Conservation (phyloP, 805 yeast species). For the Sungouiella thailandica region DNA sequence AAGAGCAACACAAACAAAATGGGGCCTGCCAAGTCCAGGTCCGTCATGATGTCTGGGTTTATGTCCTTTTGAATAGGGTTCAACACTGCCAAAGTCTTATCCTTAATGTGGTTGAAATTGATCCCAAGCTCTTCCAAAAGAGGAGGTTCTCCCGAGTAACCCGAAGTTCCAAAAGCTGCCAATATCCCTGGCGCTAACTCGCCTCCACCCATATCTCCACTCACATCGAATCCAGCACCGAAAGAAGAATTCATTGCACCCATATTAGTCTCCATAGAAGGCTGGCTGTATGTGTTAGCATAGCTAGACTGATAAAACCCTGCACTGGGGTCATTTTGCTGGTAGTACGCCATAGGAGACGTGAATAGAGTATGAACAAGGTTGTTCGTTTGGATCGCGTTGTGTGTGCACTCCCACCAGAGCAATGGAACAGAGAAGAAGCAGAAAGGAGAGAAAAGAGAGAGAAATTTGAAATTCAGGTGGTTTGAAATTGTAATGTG, state of each 20-base stretch:
- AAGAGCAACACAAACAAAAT: slow-evolving; percentile 80
- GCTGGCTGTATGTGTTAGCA: slow-evolving; percentile 24
- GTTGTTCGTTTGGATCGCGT: too few species aligned
- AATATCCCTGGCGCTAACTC: slow-evolving; percentile 68
- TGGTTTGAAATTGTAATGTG: too few species aligned
- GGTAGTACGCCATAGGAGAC: slow-evolving; percentile 43
- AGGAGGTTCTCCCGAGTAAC: slow-evolving; percentile 94
- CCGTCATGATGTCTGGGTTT: slow-evolving; percentile 72
- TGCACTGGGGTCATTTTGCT: slow-evolving; percentile 35
- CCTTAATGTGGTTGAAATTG: slow-evolving; percentile 80
- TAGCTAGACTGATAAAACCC: slow-evolving; percentile 41
- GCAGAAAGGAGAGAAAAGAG: too few species aligned
- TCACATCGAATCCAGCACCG: slow-evolving; percentile 31
- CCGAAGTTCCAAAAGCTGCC: slow-evolving; percentile 89
- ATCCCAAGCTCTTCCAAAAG: slow-evolving; percentile 89
- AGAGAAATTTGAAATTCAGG: too few species aligned
- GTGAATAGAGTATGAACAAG: too few species aligned
- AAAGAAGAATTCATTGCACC: slow-evolving; percentile 39
- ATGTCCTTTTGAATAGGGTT: slow-evolving; percentile 62
- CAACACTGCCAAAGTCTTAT: slow-evolving; percentile 81
- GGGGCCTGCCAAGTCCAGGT: slow-evolving; percentile 94
- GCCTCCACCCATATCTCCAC: slow-evolving; percentile 40
- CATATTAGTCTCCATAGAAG: slow-evolving; percentile 18
- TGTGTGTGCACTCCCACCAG: too few species aligned
- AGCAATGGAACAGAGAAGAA: too few species aligned